Evolutionary conservation across 2,329 filamentous ascomycete species (phyloP).

Genomic region (Daldinia eschscholtzii): DNA sequence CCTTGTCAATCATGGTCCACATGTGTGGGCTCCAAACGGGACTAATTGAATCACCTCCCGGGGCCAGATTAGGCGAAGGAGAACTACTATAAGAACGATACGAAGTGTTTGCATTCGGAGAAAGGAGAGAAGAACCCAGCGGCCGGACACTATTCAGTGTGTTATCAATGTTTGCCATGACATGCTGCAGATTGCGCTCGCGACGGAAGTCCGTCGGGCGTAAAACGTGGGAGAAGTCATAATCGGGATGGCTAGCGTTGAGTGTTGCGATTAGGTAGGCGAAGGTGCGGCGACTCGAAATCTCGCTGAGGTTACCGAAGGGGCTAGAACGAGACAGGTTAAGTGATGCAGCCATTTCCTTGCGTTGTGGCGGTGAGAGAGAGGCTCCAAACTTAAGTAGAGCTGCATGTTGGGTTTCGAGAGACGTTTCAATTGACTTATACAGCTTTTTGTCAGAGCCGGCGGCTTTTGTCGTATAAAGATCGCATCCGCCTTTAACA

Average conservation of each 20-base stretch:
- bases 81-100: slow-evolving; percentile 55
- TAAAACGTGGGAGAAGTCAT: slow-evolving; percentile 95
- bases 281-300: slow-evolving; percentile 90
- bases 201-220: slow-evolving; percentile 90
- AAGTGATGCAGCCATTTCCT: slow-evolving; percentile 74
- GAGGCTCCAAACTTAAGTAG: slow-evolving; percentile 88
- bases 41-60: slow-evolving; percentile 59
- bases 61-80: slow-evolving; percentile 54
- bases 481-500: slow-evolving; percentile 91
- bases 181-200: slow-evolving; percentile 81
- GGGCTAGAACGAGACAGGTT: slow-evolving; percentile 89
- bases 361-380: slow-evolving; percentile 84
- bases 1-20: slow-evolving; percentile 92
- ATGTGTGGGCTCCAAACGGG: slow-evolving; percentile 88
- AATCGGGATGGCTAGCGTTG: slow-evolving; percentile 95
- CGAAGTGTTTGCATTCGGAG: slow-evolving; percentile 56
- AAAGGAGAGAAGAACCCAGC: slow-evolving; percentile 57
- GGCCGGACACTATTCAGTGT: slow-evolving; percentile 89
- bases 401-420: slow-evolving; percentile 92
- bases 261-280: slow-evolving; percentile 96
- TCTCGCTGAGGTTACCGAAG: slow-evolving; percentile 90
- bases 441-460: slow-evolving; percentile 97
- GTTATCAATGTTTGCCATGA: slow-evolving; percentile 89
- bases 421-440: slow-evolving; percentile 91
- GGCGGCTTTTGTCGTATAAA: slow-evolving; percentile 97